phyloP scores from a whole-genome alignment of 2,329 filamentous ascomycete species.

The Ascocoryne sarcoides region DNA sequence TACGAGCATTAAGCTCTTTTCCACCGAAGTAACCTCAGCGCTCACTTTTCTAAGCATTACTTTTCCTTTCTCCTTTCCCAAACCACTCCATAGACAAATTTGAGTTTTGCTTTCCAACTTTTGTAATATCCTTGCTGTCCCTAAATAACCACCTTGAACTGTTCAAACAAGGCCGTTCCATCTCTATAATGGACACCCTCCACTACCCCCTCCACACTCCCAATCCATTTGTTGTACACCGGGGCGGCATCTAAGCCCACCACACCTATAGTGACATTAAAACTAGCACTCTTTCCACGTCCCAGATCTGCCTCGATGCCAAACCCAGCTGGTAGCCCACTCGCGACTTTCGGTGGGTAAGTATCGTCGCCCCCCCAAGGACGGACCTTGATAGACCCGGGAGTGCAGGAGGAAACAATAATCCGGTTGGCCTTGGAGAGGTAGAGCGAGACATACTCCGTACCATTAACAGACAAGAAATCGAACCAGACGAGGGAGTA shows the following conservation, averaged over 20 bases:
- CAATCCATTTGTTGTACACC: background rate
- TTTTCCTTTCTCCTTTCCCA: no score
- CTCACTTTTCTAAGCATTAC: no score
- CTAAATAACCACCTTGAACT: background rate
- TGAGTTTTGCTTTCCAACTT: no score
- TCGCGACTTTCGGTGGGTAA: background rate
- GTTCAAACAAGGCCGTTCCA: background rate
- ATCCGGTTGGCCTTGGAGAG: slow-evolving; percentile 26
- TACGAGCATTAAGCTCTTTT: no score
- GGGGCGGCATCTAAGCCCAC: background rate
- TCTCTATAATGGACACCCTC: background rate
- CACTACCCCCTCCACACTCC: background rate
- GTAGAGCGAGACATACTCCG: slow-evolving; percentile 24
- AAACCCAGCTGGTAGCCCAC: background rate
- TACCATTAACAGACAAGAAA: slow-evolving; percentile 21
- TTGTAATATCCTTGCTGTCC: no score
- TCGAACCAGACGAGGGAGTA: slow-evolving; percentile 39
- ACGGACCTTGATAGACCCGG: background rate
- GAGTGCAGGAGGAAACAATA: slow-evolving; percentile 23
- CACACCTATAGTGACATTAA: background rate
- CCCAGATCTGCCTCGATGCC: background rate
- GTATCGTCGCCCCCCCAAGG: background rate
- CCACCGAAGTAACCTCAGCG: no score
- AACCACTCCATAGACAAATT: no score
- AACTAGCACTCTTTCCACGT: background rate